phyloP scores from a whole-genome alignment of 768 basidiomycete genomes.

The Megacollybia marginata region DNA sequence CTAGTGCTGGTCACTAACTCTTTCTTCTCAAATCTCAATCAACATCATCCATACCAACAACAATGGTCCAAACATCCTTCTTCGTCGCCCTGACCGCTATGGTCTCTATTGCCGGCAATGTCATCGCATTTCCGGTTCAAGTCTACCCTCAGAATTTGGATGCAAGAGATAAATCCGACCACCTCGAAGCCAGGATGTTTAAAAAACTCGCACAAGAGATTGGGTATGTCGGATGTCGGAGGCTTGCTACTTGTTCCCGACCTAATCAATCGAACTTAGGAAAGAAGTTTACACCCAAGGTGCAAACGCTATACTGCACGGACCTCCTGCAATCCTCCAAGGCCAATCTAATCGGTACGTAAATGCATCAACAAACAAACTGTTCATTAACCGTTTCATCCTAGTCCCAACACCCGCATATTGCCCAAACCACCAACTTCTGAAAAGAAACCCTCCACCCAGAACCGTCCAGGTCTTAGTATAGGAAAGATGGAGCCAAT shows the following conservation, averaged over 20 bases:
- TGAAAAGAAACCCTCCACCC: neutral
- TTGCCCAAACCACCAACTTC: neutral
- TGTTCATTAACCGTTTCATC: neutral
- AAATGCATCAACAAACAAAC: neutral
- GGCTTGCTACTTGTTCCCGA: neutral
- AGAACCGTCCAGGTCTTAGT: neutral
- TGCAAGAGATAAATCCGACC: constrained; percentile 5
- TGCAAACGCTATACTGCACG: neutral
- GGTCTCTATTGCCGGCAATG: constrained; percentile 3
- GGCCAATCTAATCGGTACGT: neutral
- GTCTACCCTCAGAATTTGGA: constrained; percentile 2
- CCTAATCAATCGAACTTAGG: neutral
- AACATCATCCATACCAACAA: neutral
- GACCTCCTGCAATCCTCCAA: neutral
- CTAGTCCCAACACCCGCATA: neutral
- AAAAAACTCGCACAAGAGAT: neutral
- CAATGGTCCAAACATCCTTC: neutral
- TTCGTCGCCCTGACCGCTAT: neutral
- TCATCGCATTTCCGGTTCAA: constrained; percentile 8
- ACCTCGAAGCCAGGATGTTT: constrained; percentile 5
- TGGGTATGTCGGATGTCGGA: neutral
- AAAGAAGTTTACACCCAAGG: neutral
- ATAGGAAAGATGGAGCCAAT: neutral
- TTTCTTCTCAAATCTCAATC: neutral
- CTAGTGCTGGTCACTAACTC: neutral